Evolutionary conservation across 2,329 filamentous ascomycete genomes (phyloP), one percentile per base, ranked within the genome.

Genomic region (Tolypocladium amazonense): DNA sequence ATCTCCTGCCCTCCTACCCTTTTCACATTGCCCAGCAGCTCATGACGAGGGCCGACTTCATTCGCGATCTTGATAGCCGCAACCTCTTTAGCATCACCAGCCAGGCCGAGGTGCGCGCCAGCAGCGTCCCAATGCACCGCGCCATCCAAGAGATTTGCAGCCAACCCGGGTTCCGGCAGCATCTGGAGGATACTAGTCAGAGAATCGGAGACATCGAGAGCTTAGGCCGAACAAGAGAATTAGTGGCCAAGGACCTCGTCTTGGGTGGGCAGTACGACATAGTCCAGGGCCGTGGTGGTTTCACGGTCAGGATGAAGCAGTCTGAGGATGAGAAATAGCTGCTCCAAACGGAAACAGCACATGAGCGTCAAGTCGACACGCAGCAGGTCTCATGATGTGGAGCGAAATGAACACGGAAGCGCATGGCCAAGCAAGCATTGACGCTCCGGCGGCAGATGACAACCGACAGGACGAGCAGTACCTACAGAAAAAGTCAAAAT

Each of bases 1-100:
- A 96, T 69, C 79, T 90, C 37, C 81, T 97, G 4, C 92, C 94
- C 0, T 83, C 89, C 47, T 88, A 91, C 63, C 85, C 89, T 0
- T 84, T 96, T 59, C 90, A 96, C 71, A 82, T 88, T 65, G 90
- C 92, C 0, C 88, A 93, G 63, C 83, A 97, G 73, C 88, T 97
- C 71, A 97, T 97, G 93, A 97, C 94, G 18, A 83, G 94, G 58
- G 88, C 91, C 61, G 94, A 99, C 73, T 99, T 97, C 72, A 92
- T 97, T 68, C 87, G 94, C 65, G 82, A 86, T 62, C 92, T 97
- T 70, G 94, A 99, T 75, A 90, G 94, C 64, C 84, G 94, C 62
- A 97, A 97, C 71, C 84, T 99, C 61, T 97, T 97, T 75, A 94
- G 90, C 63, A 97, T 99, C 68, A 93, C 95, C 62, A 90, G 87